phyloP scores from a whole-genome alignment of 2,329 filamentous ascomycete species.

The Escovopsis sp. region DNA sequence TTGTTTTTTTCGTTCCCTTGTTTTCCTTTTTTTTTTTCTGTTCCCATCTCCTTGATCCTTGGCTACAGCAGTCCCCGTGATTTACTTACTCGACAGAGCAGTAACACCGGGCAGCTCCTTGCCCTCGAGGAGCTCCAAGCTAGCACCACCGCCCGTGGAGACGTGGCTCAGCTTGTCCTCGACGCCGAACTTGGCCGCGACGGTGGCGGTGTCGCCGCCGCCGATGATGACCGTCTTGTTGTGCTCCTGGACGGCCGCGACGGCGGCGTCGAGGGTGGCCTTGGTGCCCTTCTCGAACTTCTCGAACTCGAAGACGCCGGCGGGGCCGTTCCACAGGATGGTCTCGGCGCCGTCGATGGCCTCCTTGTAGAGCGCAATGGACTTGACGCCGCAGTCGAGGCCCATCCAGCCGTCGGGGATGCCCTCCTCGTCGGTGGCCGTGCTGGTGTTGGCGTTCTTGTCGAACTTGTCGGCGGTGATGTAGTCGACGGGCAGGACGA shows the following conservation, averaged over 20 bases:
- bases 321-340: slow-evolving; percentile 97
- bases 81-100: slow-evolving; percentile 70
- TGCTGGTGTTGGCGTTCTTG: slow-evolving; percentile 65
- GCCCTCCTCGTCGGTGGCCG: slow-evolving; percentile 72
- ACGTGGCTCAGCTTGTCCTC: slow-evolving; percentile 98
- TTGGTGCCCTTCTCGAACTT: slow-evolving; percentile 89
- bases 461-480: slow-evolving; percentile 92
- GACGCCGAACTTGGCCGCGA: slow-evolving; percentile 90
- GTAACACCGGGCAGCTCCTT: slow-evolving; percentile 91
- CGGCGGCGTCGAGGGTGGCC: slow-evolving; percentile 76
- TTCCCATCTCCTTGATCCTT: slow-evolving; percentile 1
- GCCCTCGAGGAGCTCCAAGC: slow-evolving; percentile 86
- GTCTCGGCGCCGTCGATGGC: slow-evolving; percentile 83
- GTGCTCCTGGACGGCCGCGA: slow-evolving; percentile 55
- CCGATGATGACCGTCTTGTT: slow-evolving; percentile 98
- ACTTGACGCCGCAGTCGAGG: slow-evolving; percentile 85
- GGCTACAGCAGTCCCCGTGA: neutral
- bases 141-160: slow-evolving; percentile 90
- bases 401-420: slow-evolving; percentile 98
- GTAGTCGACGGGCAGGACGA: slow-evolving; percentile 90
- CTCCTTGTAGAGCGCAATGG: slow-evolving; percentile 72
- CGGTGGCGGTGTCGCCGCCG: slow-evolving; percentile 93
- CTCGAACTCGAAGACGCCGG: slow-evolving; percentile 95
- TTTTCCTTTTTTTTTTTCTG: slow-evolving; percentile 12
- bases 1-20: slow-evolving; percentile 13